Conservation (phyloP, 805 yeast species). For the Priceomyces fermenticarens region DNA sequence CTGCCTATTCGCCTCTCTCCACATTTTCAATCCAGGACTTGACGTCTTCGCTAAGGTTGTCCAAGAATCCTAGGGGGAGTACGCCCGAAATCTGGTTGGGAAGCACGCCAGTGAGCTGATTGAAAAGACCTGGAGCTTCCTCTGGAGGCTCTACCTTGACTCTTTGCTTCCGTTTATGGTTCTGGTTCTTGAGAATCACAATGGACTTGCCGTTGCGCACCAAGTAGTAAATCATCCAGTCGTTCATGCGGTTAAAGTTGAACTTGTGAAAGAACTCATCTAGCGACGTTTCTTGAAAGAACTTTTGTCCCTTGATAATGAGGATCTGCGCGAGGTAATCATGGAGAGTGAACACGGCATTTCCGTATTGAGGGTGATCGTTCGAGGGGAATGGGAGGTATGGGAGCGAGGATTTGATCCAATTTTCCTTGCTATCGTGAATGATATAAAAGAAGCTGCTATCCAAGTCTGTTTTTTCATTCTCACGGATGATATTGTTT, state of each 20-base stretch:
- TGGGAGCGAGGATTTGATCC: slow-evolving; percentile 37
- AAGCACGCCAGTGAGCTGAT: slow-evolving; percentile 3
- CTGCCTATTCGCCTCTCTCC: no score
- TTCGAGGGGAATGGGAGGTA: slow-evolving; percentile 21
- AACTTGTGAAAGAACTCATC: slow-evolving; percentile 41
- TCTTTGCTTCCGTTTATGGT: slow-evolving; percentile 14
- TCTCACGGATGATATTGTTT: slow-evolving; percentile 10
- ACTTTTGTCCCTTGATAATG: slow-evolving; percentile 17
- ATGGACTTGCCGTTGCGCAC: slow-evolving; percentile 26
- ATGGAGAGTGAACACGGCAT: slow-evolving; percentile 36
- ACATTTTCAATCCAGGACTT: slow-evolving; percentile 35
- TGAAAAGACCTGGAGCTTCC: slow-evolving; percentile 2
- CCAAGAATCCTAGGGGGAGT: slow-evolving; percentile 34
- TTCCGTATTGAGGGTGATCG: slow-evolving; percentile 14
- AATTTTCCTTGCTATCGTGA: slow-evolving; percentile 20
- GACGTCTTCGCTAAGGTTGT: slow-evolving; percentile 41
- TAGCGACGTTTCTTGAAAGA: slow-evolving; percentile 18
- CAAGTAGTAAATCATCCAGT: slow-evolving; percentile 42
- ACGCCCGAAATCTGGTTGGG: slow-evolving; percentile 17
- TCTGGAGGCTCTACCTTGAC: slow-evolving; percentile 7
- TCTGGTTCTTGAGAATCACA: slow-evolving; percentile 33
- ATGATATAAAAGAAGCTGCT: slow-evolving; percentile 37
- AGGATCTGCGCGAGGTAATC: slow-evolving; percentile 35
- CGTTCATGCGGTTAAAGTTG: slow-evolving; percentile 31
- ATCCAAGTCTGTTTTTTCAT: slow-evolving; percentile 15